Evolutionary conservation across 1,284 basidiomycete species (phyloP).

Genomic region (Hemileia vastatrix): DNA sequence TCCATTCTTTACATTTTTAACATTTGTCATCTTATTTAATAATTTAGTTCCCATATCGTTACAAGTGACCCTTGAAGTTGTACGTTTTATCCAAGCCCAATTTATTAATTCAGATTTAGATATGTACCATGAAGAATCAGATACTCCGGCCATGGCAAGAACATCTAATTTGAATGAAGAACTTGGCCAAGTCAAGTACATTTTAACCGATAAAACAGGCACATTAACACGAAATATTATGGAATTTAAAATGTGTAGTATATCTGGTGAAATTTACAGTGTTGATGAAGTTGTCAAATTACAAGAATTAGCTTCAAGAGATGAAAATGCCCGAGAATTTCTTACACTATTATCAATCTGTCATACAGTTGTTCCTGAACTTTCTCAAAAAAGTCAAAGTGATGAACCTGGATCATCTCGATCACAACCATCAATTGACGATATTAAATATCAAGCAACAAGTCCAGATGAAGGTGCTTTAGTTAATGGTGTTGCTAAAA

Average conservation of each 20-base stretch:
- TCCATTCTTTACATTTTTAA: constrained; percentile 61
- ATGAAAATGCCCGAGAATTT: constrained; percentile 58
- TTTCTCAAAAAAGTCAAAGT: too few species aligned
- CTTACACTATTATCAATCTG: constrained; percentile 84
- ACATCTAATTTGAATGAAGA: constrained; percentile 96
- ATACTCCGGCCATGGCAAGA: constrained; percentile 92
- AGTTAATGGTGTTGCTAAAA: constrained; percentile 79
- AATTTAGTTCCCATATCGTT: constrained; percentile 97
- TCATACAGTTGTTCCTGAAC: constrained; percentile 98
- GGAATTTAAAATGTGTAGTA: constrained; percentile 90
- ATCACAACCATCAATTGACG: constrained; percentile 62
- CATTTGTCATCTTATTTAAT: constrained; percentile 97
- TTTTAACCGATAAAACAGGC: constrained; percentile 97
- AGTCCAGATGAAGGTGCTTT: constrained; percentile 96
- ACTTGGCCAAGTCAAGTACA: constrained; percentile 94
- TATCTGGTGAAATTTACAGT: constrained; percentile 77
- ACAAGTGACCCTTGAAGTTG: constrained; percentile 98
- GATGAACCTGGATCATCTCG: too few species aligned
- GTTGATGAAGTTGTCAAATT: constrained; percentile 76
- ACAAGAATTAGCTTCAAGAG: constrained; percentile 57
- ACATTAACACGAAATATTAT: constrained; percentile 93
- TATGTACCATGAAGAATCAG: constrained; percentile 76
- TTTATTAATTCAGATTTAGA: constrained; percentile 82
- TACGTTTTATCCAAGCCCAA: constrained; percentile 93
- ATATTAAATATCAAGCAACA: constrained; percentile 74